These are phyloP conservation scores for Trichoderma orchidacearum DNA, from an alignment of 495 filamentous ascomycete genomes.

Conservation along the genomic window DNA sequence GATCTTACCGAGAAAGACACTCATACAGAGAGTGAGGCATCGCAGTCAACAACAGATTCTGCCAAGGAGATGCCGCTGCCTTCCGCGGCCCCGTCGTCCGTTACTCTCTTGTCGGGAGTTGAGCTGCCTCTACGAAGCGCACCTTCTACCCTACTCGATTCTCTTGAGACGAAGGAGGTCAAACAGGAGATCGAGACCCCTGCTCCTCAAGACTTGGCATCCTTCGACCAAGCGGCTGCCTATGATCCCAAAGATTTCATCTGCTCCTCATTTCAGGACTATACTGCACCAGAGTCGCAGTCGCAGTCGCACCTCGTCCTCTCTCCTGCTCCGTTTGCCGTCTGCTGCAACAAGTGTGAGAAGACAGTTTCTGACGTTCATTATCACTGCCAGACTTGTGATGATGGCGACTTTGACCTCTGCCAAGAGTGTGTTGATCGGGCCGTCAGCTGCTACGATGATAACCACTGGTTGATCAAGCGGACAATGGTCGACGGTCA, in stretches of 20 bases:
- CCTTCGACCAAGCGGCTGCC: not conserved
- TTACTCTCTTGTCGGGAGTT: not conserved
- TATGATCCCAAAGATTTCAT: not conserved
- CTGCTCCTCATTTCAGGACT: not conserved
- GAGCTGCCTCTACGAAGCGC: not conserved
- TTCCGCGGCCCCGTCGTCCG: not conserved
- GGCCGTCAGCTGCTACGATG: conserved; percentile 61
- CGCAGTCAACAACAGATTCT: not conserved
- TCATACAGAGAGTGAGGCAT: not conserved
- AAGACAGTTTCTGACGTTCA: conserved; percentile 63
- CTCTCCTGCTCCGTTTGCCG: conserved; percentile 29
- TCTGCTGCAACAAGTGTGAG: conserved; percentile 91
- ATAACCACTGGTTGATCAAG: conserved; percentile 89
- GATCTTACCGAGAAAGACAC: not conserved
- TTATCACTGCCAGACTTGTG: conserved; percentile 90
- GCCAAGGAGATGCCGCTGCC: not conserved
- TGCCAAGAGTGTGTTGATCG: conserved; percentile 65
- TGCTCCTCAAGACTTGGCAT: not conserved
- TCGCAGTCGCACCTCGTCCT: not conserved
- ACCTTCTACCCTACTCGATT: not conserved
- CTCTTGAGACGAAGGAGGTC: not conserved
- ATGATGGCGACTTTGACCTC: conserved; percentile 88
- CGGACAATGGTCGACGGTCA: conserved; percentile 63
- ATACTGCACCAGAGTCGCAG: not conserved
- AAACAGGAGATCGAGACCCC: not conserved